Evolutionary conservation across 2,329 filamentous ascomycete species (phyloP), one percentile per base, ranked within the genome.

Genomic region (Fusarium setosum): DNA sequence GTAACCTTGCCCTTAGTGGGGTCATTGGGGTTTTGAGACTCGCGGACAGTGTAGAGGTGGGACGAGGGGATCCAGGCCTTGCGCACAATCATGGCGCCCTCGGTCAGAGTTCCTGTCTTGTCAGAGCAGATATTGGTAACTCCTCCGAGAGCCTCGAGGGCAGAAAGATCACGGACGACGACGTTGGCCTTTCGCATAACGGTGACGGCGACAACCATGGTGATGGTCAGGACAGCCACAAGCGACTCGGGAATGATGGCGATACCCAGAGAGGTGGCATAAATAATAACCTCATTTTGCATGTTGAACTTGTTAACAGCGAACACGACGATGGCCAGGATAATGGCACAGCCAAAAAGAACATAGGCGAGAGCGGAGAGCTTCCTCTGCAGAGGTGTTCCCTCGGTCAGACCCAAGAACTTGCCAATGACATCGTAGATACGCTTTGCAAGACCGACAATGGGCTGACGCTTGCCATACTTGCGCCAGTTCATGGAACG

Each of bases 341-440:
- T 72, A 11, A 87, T 75, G n/a, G 86, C 92, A 61, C 92, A 89
- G 44, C 85, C 88, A 73, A 95, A 94, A 3, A 96, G 86, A 8
- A 92, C 80, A 56, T 94, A 90, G 11, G 92, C 92, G 60, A 96
- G 84, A 69, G 92, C 91, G 60, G 90, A 91, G 49, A 96, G 82
- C 77, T 92, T 94, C 65, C 90, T 87, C 77, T 94, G 92, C 47
- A 96, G 81, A 4, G 92, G 92, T 3, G 92, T 96, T 26, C 92
- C 92, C 60, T 89, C 83, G 5, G 83, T 85, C 23, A 88, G 73
- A 47, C 85, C 88, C 52, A 90, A 82, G 68, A 90, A 88, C 75
- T 87, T 86, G 66, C 85, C 84, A 41, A 84, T 66, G 17, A 81
- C 77, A 67, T 84, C 81, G 57, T 82, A 84, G 26, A 77, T 76